phyloP scores from a whole-genome alignment of 768 basidiomycete genomes.

The Amanita rimosa region DNA sequence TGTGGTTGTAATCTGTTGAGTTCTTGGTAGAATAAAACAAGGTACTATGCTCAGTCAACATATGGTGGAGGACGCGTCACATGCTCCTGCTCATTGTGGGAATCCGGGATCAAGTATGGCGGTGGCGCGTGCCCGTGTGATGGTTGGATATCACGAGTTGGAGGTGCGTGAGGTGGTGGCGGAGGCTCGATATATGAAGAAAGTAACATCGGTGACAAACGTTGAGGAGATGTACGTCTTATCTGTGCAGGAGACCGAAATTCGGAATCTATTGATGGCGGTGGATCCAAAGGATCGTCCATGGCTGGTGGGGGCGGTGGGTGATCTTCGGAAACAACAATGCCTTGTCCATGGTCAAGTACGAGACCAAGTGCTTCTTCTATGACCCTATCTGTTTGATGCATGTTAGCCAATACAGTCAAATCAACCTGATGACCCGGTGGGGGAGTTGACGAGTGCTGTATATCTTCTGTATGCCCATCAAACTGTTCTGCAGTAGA shows the following conservation, averaged over 20 bases:
- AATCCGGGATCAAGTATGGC: conserved; percentile 57
- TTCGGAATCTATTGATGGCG: conserved; percentile 79
- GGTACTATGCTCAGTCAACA: conserved; percentile 29
- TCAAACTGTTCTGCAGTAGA: conserved; percentile 64
- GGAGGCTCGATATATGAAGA: conserved; percentile 20
- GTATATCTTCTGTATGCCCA: conserved; percentile 63
- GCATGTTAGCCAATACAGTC: conserved; percentile 49
- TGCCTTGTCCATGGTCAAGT: conserved; percentile 38
- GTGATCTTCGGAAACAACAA: conserved; percentile 21
- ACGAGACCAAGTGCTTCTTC: conserved; percentile 45
- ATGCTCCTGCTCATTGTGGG: conserved; percentile 37
- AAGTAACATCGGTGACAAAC: conserved; percentile 21
- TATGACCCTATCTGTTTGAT: conserved; percentile 38
- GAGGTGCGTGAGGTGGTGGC: conserved; percentile 18
- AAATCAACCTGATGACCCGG: conserved; percentile 64
- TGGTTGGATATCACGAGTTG: conserved; percentile 21
- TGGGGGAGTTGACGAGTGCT: conserved; percentile 56
- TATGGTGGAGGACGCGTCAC: conserved; percentile 53
- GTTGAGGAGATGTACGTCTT: conserved; percentile 20
- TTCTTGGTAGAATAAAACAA: conserved; percentile 1
- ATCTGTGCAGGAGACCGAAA: conserved; percentile 42
- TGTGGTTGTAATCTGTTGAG: conserved; percentile 4
- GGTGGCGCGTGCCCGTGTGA: conserved; percentile 61
- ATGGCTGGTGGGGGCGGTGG: conserved; percentile 73
- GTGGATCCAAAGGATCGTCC: conserved; percentile 84